Base-by-base conservation (phyloP, 2,329 filamentous ascomycete species). In the Madurella mycetomatis region DNA sequence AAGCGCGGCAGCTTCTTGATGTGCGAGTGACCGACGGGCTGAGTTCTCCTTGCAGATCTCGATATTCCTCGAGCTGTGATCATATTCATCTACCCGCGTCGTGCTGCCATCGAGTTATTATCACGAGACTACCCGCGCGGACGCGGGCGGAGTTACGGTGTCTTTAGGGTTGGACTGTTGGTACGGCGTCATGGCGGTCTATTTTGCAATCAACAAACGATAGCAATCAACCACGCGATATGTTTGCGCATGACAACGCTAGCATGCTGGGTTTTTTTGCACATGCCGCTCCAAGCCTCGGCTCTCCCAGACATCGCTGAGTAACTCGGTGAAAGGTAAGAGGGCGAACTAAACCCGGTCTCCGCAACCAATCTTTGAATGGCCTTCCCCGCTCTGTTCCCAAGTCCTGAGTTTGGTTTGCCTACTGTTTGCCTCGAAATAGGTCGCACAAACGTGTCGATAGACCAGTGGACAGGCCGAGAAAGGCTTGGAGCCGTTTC, bases 1-100 rank as follows among this genome's bases (percentile, higher is more conserved):
- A 71, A 57, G 79, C 70, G 51, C 15, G n/a, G 15, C 9, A 4
- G 40, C n/a, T 41, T 25, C 41, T 19, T 37, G 34, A 15, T 11
- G 9, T 15, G 13, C 9, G 34, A 15, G 8, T 41, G 30, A 37
- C 45, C 40, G 31, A 45, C 34, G 18, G n/a, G 34, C 34, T 37
- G 13, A 37, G 11, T 37, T 15, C 34, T 2, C 16, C 12, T 13
- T 25, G 39, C 32, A 56, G 54, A 50, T 56, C 11, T 56, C 54
- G 11, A 50, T 56, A 17, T 56, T 56, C 50, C 30, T 53, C 18
- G 54, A 47, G 25, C 49, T 53, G 46, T 56, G 18, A 49, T 9
- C 25, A 25, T 25, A 25, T 25, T 3, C 7, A 25, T 25, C 25
- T 4, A 4, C 25, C 9, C 2, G 2, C 15, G 2, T 15, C 15